Base-by-base conservation (phyloP, 345 rosid species). In the Populus davidiana region DNA sequence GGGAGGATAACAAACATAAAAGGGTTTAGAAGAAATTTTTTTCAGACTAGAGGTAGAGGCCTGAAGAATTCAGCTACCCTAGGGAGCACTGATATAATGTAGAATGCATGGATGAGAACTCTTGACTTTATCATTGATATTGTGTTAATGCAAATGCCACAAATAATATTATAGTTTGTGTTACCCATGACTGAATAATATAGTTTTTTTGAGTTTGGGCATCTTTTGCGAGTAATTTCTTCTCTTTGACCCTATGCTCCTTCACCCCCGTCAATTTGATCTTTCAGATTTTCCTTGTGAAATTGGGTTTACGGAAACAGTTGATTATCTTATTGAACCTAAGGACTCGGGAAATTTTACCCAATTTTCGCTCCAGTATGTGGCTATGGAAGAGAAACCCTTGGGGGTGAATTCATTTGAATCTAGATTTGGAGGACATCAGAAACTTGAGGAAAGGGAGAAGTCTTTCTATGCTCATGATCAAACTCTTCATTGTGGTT, bases 391-490 rank as follows among this genome's bases (percentile, higher is more conserved):
- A 80, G 80, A 75, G 72, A 68, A 79, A 75, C 78, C 77, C 66
- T 54, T 68, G 61, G 80, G 80, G 20, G 71, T 49, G 62, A 80
- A 74, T 68, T 74, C 73, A 54, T 77, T 59, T 81, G 65, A 82
- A 64, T 88, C 88, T 85, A 87, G 88, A 79, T 95, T 95, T 85
- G 98, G 97, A 71, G 99, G 99, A 21, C 91, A 90, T 69, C 99
- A 90, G 75, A 90, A 90, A 44, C 89, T 91, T 23, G 69, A 80
- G 72, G 94, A 93, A 88, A 89, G 98, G 75, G 95, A 93, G 82
- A 85, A 83, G 67, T 85, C 98, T 76, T 94, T 87, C 83, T 61
- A 80, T 77, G 95, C 92, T 12, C 71, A 29, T 69, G 84, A 88
- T 78, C 97, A 94, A 80, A 89, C 90, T 35, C 77, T 94, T 75